Conservation (phyloP, 176 grass and related monocot species). For the Lolium perenne region DNA sequence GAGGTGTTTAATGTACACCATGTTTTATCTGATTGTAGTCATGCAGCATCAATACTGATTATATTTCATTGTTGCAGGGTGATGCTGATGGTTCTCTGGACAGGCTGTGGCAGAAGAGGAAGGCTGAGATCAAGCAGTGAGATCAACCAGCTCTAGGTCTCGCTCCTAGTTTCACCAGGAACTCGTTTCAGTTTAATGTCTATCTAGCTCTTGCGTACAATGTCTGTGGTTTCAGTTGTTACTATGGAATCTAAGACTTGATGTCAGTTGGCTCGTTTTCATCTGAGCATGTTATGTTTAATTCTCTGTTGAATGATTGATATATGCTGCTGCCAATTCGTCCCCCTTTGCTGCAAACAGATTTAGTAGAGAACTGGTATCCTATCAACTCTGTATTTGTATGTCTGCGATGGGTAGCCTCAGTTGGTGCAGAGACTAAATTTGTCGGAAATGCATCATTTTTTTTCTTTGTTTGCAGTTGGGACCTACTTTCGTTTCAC, state of each 20-base stretch:
- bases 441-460: too few relatives aligned
- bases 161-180: constrained; percentile 35
- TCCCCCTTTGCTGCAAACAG: too few relatives aligned
- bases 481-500: too few relatives aligned
- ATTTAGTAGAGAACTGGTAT: too few relatives aligned
- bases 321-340: background rate
- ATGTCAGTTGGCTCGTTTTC: background rate
- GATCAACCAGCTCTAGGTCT: constrained; percentile 68
- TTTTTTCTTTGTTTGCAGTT: too few relatives aligned
- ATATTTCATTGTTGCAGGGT: constrained; percentile 47
- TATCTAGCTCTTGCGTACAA: constrained; percentile 18
- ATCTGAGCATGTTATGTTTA: constrained; percentile 3
- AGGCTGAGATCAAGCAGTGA: constrained; percentile 75
- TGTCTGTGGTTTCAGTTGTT: constrained; percentile 35
- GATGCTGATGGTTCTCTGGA: constrained; percentile 80
- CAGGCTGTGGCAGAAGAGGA: constrained; percentile 88
- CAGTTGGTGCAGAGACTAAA: too few relatives aligned
- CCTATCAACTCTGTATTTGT: too few relatives aligned
- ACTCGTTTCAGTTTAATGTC: constrained; percentile 42
- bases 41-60: background rate
- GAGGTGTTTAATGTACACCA: background rate
- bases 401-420: too few relatives aligned
- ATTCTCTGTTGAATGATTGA: constrained; percentile 9
- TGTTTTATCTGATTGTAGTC: background rate
- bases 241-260: constrained; percentile 27